Evolutionary conservation across 331 rosid species (phyloP).

Genomic region (Erythrophleum ivorense): DNA sequence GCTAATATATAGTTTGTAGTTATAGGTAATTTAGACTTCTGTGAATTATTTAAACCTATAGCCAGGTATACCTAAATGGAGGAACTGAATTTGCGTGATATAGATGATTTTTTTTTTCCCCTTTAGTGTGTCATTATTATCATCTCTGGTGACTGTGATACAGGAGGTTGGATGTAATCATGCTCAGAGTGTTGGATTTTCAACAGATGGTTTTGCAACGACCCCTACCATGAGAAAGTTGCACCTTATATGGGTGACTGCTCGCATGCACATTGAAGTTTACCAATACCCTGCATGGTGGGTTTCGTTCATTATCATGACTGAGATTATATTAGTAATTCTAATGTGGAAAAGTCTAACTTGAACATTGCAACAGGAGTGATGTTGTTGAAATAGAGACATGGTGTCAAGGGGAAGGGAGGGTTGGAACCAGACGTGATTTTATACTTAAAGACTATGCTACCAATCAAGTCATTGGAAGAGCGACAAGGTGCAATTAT

Average conservation of each 20-base stretch:
- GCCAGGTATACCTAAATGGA: not conserved
- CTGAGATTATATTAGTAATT: slow-evolving; percentile 13
- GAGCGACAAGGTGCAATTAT: slow-evolving; percentile 82
- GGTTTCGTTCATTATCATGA: slow-evolving; percentile 25
- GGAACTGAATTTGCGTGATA: not conserved
- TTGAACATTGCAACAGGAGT: slow-evolving; percentile 64
- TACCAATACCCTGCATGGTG: slow-evolving; percentile 95
- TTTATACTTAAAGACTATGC: slow-evolving; percentile 82
- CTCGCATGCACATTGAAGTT: slow-evolving; percentile 98
- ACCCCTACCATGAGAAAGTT: slow-evolving; percentile 92
- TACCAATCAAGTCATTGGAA: slow-evolving; percentile 81
- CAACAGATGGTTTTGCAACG: slow-evolving; percentile 96
- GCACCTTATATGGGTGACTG: slow-evolving; percentile 95
- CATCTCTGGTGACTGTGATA: slow-evolving; percentile 34
- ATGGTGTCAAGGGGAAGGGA: slow-evolving; percentile 96
- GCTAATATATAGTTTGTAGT: not conserved
- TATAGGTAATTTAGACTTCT: slow-evolving; percentile 7
- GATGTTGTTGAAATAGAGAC: slow-evolving; percentile 98
- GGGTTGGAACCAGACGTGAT: slow-evolving; percentile 94
- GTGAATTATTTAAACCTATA: not conserved
- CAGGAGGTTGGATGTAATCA: slow-evolving; percentile 98
- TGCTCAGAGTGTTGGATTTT: slow-evolving; percentile 93
- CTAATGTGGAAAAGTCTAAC: slow-evolving; percentile 13
- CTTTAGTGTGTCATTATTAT: slow-evolving; percentile 2
- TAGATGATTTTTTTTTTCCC: not conserved